phyloP scores from a whole-genome alignment of 352 stramenopile genomes.

The Peronosclerospora sorghi region DNA sequence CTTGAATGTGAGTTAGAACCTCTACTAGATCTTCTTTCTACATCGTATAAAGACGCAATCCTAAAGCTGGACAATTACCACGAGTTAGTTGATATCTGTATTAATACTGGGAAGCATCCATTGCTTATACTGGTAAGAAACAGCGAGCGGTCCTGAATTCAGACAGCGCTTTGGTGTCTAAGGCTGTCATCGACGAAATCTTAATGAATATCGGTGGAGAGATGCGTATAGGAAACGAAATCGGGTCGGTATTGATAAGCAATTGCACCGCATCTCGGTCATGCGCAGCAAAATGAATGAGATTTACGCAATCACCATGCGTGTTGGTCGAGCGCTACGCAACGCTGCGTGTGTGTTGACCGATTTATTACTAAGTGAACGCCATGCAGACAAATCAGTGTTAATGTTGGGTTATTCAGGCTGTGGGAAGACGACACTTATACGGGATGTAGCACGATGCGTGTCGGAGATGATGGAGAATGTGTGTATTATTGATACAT shows the following conservation, averaged over 20 bases:
- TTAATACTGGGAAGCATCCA: constrained; percentile 29
- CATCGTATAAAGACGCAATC: constrained; percentile 15
- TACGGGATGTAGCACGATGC: constrained; percentile 63
- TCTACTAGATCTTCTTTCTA: constrained; percentile 23
- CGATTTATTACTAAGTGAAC: constrained; percentile 46
- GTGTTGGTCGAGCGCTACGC: constrained; percentile 50
- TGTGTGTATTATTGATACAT: constrained; percentile 83
- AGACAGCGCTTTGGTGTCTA: constrained; percentile 16
- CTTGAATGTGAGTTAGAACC: constrained; percentile 28
- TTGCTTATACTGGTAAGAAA: constrained; percentile 20
- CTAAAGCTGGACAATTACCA: constrained; percentile 10
- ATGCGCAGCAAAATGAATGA: constrained; percentile 46
- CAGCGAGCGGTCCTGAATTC: constrained; percentile 20
- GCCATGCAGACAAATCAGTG: constrained; percentile 39
- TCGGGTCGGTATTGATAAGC: constrained; percentile 47
- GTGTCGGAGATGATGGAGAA: constrained; percentile 56
- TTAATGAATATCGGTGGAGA: constrained; percentile 28
- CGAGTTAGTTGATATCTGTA: constrained; percentile 26
- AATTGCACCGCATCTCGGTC: constrained; percentile 74
- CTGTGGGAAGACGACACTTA: constrained; percentile 79
- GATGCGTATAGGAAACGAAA: constrained; percentile 66
- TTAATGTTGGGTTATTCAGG: constrained; percentile 53
- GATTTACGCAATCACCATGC: constrained; percentile 63
- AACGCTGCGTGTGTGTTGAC: constrained; percentile 50
- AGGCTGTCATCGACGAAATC: constrained; percentile 45